Evolutionary conservation across 108 stramenopile species (phyloP).

Genomic region (Schizochytrium sp.): DNA sequence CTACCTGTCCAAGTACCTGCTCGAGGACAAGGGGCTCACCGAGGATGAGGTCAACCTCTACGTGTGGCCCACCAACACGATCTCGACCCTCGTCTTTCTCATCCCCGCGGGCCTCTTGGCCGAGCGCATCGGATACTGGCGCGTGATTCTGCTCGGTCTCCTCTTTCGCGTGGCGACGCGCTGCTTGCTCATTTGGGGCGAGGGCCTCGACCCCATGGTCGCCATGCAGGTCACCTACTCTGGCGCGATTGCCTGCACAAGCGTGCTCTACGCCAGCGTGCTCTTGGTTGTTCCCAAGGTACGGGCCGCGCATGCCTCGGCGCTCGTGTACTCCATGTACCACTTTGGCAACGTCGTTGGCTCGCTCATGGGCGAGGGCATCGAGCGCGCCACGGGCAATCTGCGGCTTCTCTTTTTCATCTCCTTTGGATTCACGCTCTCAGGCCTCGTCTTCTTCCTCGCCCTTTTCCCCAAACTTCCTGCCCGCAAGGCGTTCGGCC

Average conservation of each 20-base stretch:
- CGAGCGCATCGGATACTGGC: neutral
- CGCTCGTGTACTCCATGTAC: neutral
- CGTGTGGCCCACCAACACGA: slow-evolving; percentile 6
- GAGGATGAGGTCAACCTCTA: neutral
- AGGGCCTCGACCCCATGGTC: neutral
- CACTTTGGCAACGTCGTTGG: slow-evolving; percentile 5
- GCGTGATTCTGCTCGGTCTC: neutral
- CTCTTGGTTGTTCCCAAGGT: neutral
- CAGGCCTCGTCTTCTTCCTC: neutral
- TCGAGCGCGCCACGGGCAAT: neutral
- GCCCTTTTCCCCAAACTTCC: neutral
- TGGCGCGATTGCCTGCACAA: neutral
- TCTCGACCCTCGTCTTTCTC: neutral
- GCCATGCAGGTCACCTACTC: slow-evolving; percentile 17
- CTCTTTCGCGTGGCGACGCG: neutral
- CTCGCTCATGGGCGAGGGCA: neutral
- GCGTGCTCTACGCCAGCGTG: neutral
- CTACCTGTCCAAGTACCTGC: slow-evolving; percentile 3
- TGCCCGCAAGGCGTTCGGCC: neutral
- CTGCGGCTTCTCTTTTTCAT: neutral
- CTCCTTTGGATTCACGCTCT: neutral
- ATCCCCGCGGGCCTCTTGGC: slow-evolving; percentile 1
- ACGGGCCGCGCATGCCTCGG: neutral
- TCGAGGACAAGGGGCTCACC: slow-evolving; percentile 2
- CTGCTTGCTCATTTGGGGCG: neutral